Evolutionary conservation across 148 eudicot species (phyloP), one percentile per base, ranked within the genome.

Genomic region (Rhododendron vialii): DNA sequence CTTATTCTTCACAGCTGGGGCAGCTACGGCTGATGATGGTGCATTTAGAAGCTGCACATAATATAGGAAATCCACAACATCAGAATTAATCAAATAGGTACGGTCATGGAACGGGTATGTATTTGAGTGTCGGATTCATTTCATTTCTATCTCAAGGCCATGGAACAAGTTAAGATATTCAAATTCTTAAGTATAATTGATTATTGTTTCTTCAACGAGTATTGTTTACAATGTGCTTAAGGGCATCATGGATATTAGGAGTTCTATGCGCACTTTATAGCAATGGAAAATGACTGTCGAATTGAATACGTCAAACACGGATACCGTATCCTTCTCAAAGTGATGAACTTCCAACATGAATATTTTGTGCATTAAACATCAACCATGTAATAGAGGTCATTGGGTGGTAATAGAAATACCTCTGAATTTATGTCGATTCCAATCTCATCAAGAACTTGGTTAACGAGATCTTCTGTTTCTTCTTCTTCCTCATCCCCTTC

Each of bases 401-500:
- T 0, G 76, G 73, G 73, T 65, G n/a, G 26, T 24, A 14, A 7
- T 20, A 11, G 81, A 85, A 38, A 35, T 83, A 95, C 99, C 95
- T 97, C 98, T 63, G 90, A 90, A 85, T 97, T 93, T 80, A 97
- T 92, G 84, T 97, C 92, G 15, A 97, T 94, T 38, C 99, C 99
- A 86, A 95, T 97, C 89, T 97, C 99, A 89, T 97, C 98, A 80
- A 96, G 98, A 84, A 96, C 99, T 85, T 96, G 99, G 90, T 81
- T 96, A 80, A 96, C 99, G 35, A 96, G 89, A 65, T 96, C 99
- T 51, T 96, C 99, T 0, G 99, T 96, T 89, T 96, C 99, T 86
- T 93, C 96, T 88, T 96, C 99, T 87, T 96, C 99, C 87, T 96
- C 99, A 43, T 96, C 98, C 48, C 99, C 99, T 91, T 96, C 99